Percentiles rank a stretch among this genome's conserved stretches.
Evolutionary conservation across 345 rosid species (phyloP).

Genomic region (Euphorbia tirucalli): DNA sequence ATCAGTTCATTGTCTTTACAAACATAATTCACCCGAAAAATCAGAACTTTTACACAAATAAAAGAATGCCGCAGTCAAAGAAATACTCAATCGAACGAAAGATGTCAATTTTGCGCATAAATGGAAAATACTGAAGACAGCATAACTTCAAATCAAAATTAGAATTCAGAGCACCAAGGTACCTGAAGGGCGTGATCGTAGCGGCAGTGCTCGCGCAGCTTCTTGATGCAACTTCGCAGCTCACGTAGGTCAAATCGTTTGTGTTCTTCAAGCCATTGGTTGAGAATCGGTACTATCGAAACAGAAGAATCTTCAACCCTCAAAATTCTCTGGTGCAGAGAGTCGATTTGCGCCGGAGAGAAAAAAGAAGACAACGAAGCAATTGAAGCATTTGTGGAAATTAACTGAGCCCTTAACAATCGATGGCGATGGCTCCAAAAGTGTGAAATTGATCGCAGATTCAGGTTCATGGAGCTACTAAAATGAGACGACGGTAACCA

Average conservation of each 20-base stretch:
- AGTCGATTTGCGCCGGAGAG: slow-evolving; percentile 19
- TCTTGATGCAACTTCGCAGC: slow-evolving; percentile 34
- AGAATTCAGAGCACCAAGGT: neutral
- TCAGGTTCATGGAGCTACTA: slow-evolving; percentile 17
- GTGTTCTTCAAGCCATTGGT: slow-evolving; percentile 56
- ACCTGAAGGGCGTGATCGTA: slow-evolving; percentile 57
- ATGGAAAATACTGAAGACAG: neutral
- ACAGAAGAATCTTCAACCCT: slow-evolving; percentile 32
- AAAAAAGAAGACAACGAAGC: slow-evolving; percentile 18
- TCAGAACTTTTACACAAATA: neutral
- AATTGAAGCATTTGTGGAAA: slow-evolving; percentile 4
- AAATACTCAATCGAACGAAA: neutral
- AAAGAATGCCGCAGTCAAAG: neutral
- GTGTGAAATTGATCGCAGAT: slow-evolving; percentile 4
- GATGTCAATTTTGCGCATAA: neutral
- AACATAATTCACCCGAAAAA: neutral
- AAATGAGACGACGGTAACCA: neutral
- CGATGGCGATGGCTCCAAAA: neutral
- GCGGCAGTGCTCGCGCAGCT: slow-evolving; percentile 41
- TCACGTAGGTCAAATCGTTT: slow-evolving; percentile 26
- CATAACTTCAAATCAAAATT: neutral
- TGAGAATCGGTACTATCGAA: slow-evolving; percentile 38
- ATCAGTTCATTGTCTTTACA: neutral
- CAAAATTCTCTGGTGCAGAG: slow-evolving; percentile 37
- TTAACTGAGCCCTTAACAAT: slow-evolving; percentile 8